Evolutionary conservation across 2,329 filamentous ascomycete species (phyloP).

Genomic region (Diaporthe citrichinensis): DNA sequence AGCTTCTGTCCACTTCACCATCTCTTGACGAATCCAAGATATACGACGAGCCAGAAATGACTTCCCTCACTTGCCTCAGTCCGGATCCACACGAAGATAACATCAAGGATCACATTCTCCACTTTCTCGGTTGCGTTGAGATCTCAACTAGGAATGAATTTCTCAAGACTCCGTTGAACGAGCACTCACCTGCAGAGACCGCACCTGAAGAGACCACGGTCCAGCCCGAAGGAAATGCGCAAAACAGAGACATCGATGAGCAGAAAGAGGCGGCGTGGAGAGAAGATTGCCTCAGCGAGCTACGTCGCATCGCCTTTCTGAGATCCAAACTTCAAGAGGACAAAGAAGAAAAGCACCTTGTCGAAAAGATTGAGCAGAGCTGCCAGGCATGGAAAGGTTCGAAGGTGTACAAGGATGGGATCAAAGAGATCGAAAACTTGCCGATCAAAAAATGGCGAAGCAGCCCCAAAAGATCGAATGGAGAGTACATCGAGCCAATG

Average conservation of each 20-base stretch:
- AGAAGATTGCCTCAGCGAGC: background rate
- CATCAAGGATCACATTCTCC: background rate
- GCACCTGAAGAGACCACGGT: background rate
- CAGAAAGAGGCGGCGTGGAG: background rate
- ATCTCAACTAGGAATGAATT: background rate
- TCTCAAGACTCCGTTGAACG: background rate
- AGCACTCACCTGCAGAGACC: rapidly evolving
- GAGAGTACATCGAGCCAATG: rapidly evolving
- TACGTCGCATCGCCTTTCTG: background rate
- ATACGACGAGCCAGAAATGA: too few relatives aligned
- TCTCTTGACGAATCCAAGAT: background rate
- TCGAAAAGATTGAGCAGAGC: background rate
- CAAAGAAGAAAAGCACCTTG: background rate
- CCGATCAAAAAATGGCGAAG: background rate
- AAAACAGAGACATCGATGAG: background rate
- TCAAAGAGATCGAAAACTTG: background rate
- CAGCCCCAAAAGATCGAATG: background rate
- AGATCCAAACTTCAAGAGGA: background rate
- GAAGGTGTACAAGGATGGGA: rapidly evolving
- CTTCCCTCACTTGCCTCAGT: background rate
- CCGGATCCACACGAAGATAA: background rate
- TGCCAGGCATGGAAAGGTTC: background rate
- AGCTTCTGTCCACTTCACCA: too few relatives aligned
- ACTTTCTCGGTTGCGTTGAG: background rate
- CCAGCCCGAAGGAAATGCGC: background rate